These are phyloP conservation scores for Penicillium sp. DNA, from an alignment of 2,329 filamentous ascomycete genomes.

Conservation along the genomic window DNA sequence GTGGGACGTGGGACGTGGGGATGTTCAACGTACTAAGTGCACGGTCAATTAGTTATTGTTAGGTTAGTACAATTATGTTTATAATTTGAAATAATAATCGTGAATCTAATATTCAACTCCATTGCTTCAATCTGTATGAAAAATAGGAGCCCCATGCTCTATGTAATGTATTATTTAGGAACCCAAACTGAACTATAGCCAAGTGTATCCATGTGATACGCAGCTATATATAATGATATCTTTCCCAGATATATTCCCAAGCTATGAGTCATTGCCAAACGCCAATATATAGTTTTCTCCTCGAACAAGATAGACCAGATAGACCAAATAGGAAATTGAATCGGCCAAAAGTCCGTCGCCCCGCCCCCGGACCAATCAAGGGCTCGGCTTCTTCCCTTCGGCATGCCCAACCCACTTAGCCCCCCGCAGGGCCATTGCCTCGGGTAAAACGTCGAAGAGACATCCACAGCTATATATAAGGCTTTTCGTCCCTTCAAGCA, in stretches of 20 bases:
- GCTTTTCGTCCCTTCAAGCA: background rate
- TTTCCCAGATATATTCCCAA: background rate
- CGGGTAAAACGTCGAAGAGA: conserved; percentile 10
- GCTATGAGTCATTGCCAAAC: background rate
- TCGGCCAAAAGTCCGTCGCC: background rate
- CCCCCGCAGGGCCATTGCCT: conserved; percentile 23
- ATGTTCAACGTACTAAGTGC: background rate
- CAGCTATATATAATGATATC: background rate
- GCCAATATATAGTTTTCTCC: background rate
- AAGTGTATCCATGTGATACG: background rate
- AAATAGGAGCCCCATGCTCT: background rate
- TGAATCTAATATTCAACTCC: background rate
- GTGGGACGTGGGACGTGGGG: conserved; percentile 11
- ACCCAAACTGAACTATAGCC: background rate
- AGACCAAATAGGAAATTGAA: background rate
- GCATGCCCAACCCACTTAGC: conserved; percentile 31
- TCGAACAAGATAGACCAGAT: background rate
- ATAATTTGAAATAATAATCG: background rate
- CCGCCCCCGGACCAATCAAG: conserved; percentile 23
- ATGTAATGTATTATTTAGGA: no score
- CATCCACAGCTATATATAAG: background rate
- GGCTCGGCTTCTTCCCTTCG: conserved; percentile 30
- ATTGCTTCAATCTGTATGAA: background rate
- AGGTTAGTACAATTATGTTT: background rate
- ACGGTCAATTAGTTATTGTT: background rate